A percentile compares a stretch with the other conserved stretches of the same genome.
These are phyloP conservation scores for Alnus glutinosa DNA, from an alignment of 306 rosid species.

Conservation along the genomic window DNA sequence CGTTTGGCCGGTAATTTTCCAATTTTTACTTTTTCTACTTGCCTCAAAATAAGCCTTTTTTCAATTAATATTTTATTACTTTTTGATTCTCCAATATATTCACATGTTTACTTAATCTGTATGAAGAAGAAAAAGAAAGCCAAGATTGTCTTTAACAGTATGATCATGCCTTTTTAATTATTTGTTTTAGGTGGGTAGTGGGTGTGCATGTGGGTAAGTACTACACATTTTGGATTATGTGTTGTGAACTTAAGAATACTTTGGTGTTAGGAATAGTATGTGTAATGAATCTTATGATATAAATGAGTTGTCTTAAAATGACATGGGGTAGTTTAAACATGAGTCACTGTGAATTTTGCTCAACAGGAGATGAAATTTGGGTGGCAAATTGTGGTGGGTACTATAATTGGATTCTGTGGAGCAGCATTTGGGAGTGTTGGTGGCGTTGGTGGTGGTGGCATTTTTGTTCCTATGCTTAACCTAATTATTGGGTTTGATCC, in stretches of 20 bases:
- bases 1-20: conserved; percentile 75
- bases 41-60: background rate
- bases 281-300: no score
- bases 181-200: background rate
- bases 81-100: no score
- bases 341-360: conserved; percentile 10
- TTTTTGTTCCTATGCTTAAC: conserved; percentile 94
- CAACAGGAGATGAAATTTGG: conserved; percentile 82
- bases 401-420: conserved; percentile 75
- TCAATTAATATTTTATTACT: background rate
- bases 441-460: conserved; percentile 98
- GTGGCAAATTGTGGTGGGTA: conserved; percentile 72
- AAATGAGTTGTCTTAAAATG: no score
- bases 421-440: conserved; percentile 98
- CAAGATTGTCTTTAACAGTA: no score
- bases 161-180: no score
- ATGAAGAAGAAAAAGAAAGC: no score
- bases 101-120: background rate
- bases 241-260: background rate
- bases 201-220: background rate
- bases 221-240: background rate
- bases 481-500: conserved; percentile 88
- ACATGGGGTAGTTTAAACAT: background rate
- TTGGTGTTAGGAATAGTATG: no score
- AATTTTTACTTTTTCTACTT: background rate